Percentiles rank a stretch among this genome's conserved stretches.
These are phyloP conservation scores for Macrophomina phaseolina DNA, from an alignment of 2,329 filamentous ascomycete species.

Conservation along the genomic window DNA sequence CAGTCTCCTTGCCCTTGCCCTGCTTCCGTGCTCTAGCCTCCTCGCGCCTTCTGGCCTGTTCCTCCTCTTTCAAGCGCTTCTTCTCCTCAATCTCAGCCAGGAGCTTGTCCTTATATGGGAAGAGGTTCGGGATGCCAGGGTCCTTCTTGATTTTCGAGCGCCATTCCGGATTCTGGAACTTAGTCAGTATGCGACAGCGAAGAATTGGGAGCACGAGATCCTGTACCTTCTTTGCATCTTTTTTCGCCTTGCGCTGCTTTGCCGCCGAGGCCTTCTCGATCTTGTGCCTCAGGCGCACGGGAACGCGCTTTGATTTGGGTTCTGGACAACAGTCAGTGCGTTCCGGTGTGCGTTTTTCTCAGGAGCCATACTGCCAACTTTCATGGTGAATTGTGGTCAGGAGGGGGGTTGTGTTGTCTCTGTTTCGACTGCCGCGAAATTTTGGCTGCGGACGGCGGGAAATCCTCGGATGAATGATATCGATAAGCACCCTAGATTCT, in stretches of 20 bases:
- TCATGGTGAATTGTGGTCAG: constrained; percentile 40
- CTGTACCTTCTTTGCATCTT: constrained; percentile 82
- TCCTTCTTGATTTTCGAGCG: constrained; percentile 95
- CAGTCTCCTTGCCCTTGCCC: constrained; percentile 44
- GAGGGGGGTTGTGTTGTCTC: constrained; percentile 11
- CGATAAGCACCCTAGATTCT: neutral
- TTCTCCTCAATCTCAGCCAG: constrained; percentile 93
- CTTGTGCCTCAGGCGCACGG: constrained; percentile 90
- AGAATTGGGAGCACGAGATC: neutral
- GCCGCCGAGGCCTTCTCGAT: constrained; percentile 90
- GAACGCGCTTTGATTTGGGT: constrained; percentile 90
- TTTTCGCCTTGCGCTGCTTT: constrained; percentile 89
- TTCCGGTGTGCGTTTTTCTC: neutral
- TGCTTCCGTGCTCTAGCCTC: constrained; percentile 61
- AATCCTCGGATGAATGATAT: neutral
- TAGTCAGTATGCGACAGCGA: constrained; percentile 32
- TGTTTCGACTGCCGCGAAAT: neutral
- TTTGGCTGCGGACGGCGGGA: neutral
- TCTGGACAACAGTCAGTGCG: constrained; percentile 59
- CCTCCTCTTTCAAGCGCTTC: constrained; percentile 79
- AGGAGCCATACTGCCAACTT: constrained; percentile 48
- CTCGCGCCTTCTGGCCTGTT: constrained; percentile 70
- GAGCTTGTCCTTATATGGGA: constrained; percentile 96
- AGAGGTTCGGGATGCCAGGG: constrained; percentile 94
- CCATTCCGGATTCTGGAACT: constrained; percentile 86